These are phyloP conservation scores for Meyerozyma smithsonii DNA, from an alignment of 1,139 yeast species.

Conservation along the genomic window DNA sequence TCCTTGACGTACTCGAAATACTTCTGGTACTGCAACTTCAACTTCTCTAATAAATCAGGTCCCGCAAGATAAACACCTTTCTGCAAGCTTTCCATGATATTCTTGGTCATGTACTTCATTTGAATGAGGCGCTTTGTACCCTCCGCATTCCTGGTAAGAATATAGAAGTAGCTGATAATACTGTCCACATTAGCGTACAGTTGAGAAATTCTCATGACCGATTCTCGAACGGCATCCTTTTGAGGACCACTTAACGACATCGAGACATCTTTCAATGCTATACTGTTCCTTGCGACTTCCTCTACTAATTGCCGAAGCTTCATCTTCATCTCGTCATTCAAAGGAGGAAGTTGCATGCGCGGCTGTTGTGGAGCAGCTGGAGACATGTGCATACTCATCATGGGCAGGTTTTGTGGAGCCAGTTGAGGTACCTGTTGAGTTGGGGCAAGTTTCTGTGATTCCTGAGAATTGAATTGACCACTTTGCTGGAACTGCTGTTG, in stretches of 20 bases:
- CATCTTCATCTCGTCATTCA: slow-evolving; percentile 41
- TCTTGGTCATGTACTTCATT: slow-evolving; percentile 73
- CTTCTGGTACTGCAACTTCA: slow-evolving; percentile 66
- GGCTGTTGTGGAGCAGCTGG: slow-evolving; percentile 8
- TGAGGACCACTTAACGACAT: slow-evolving; percentile 47
- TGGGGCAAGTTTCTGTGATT: slow-evolving; percentile 8
- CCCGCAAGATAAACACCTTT: slow-evolving; percentile 61
- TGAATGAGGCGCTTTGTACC: slow-evolving; percentile 75
- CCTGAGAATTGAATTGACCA: slow-evolving; percentile 7
- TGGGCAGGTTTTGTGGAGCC: slow-evolving; percentile 8
- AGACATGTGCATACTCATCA: slow-evolving; percentile 4
- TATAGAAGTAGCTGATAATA: slow-evolving; percentile 70
- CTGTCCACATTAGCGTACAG: slow-evolving; percentile 69
- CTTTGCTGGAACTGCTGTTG: slow-evolving; percentile 5
- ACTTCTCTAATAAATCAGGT: slow-evolving; percentile 65
- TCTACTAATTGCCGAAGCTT: slow-evolving; percentile 60
- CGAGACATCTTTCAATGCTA: slow-evolving; percentile 64
- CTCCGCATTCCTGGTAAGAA: slow-evolving; percentile 66
- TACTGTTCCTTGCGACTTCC: slow-evolving; percentile 65
- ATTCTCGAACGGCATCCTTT: slow-evolving; percentile 56
- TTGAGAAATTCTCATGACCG: slow-evolving; percentile 54
- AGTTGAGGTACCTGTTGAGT: slow-evolving; percentile 9
- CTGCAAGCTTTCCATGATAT: slow-evolving; percentile 64
- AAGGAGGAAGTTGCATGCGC: slow-evolving; percentile 25
- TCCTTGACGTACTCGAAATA: slow-evolving; percentile 69